Base-by-base conservation (phyloP, 306 rosid genomes). In the Fagus sylvatica region DNA sequence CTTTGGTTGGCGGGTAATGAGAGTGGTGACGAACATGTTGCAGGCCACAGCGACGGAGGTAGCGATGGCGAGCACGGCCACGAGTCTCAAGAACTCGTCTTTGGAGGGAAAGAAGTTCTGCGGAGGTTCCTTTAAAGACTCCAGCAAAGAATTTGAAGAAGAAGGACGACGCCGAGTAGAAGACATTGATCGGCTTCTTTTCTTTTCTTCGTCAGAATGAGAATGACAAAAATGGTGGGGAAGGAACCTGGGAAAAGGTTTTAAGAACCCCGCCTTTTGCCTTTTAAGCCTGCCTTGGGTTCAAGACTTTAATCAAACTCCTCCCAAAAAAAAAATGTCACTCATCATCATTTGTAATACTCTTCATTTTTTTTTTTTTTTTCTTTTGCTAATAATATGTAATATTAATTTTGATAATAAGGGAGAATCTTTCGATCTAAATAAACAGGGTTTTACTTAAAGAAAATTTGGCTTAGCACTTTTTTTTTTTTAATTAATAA, bases 111-210 rank as follows among this genome's bases (percentile, higher is more conserved):
- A 82, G 57, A 95, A 74, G 74, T 46, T 54, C 37, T 11, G 74
- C 13, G 96, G 91, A 8, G 98, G 98, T 75, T 91, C 96, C 74
- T 79, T 76, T n/a, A 86, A 28, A 13, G 84, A 79, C 17, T 79
- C 83, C 59, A 74, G 69, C 37, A 79, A 77, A 48, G 65, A 32
- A 30, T 28, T 34, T 9, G 86, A 59, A 69, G 73, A 36, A 39
- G 69, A 48, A 33, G 81, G 51, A 46, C 51, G 51, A 46, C 4
- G 51, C 9, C 84, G 57, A 33, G 81, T 61, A 59, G 74, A 79
- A 77, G 76, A 81, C 82, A 81, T 86, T 4, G 62, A 13, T 1
- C 28, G 64, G 32, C 32, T 56, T 56, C 32, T 11, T 46, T 46
- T 46, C 51, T 46, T 34, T 8, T 7, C 67, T 60, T 11, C 33